Conservation (phyloP, 305 asterid species). For the Fraxinus velutina region DNA sequence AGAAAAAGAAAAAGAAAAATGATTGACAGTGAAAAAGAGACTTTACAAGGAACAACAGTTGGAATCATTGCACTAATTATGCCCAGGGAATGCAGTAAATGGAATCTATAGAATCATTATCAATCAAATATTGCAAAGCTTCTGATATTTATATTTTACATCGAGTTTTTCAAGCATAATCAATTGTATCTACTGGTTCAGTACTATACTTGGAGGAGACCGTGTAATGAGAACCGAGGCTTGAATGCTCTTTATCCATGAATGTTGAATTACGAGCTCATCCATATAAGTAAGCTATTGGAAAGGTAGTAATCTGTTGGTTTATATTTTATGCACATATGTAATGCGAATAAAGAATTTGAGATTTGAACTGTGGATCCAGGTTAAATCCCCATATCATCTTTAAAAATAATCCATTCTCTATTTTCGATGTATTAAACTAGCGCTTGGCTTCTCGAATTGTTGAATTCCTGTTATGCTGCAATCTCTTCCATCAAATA, state of each 20-base stretch:
- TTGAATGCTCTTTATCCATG: neutral
- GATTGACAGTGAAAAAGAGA: neutral
- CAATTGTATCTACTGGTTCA: neutral
- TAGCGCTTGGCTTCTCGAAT: neutral
- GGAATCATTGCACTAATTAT: neutral
- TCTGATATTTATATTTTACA: neutral
- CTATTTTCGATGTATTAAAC: neutral
- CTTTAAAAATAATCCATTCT: neutral
- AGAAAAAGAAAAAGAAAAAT: neutral
- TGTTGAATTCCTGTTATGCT: neutral
- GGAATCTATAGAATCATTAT: neutral
- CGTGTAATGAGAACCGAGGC: neutral
- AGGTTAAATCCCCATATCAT: neutral
- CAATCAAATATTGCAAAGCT: neutral
- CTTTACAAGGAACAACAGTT: neutral
- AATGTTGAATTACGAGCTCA: neutral
- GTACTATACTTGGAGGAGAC: neutral
- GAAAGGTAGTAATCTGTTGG: neutral
- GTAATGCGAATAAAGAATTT: neutral
- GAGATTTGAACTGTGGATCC: neutral
- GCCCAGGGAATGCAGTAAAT: neutral
- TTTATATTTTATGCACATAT: neutral
- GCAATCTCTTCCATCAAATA: neutral
- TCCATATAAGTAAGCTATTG: neutral
- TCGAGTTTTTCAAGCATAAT: neutral